Conservation (phyloP, 2,329 filamentous ascomycete genomes). For the Fonsecaea pedrosoi region DNA sequence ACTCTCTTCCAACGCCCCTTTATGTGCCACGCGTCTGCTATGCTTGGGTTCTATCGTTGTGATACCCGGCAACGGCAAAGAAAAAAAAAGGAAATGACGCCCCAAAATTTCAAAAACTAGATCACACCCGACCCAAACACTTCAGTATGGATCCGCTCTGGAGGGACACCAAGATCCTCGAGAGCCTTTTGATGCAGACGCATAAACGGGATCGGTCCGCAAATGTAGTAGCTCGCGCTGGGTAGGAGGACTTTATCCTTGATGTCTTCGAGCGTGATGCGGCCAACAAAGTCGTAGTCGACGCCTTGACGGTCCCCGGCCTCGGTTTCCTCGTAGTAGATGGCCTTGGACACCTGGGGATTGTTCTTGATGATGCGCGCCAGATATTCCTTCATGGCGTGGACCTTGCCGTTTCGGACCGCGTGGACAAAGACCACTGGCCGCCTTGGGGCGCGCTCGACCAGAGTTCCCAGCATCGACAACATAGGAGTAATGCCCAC, state of each 20-base stretch:
- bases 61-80: background rate
- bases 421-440: constrained; percentile 39
- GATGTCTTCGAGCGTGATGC: constrained; percentile 65
- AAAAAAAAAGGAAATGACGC: background rate
- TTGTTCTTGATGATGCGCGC: constrained; percentile 30
- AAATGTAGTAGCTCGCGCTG: constrained; percentile 71
- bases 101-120: background rate
- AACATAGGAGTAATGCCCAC: constrained; percentile 67
- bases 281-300: constrained; percentile 66
- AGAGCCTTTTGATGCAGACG: constrained; percentile 38
- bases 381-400: constrained; percentile 38
- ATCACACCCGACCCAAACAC: constrained; percentile 38
- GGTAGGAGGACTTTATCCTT: constrained; percentile 60
- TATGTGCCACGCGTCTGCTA: background rate
- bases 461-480: constrained; percentile 63
- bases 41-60: background rate
- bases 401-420: constrained; percentile 34
- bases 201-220: constrained; percentile 76
- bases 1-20: background rate
- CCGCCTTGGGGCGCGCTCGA: constrained; percentile 20
- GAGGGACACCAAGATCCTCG: constrained; percentile 38
- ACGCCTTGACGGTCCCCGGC: constrained; percentile 57
- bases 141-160: constrained; percentile 41
- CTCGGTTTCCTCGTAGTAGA: constrained; percentile 27
- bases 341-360: constrained; percentile 24